phyloP scores from a whole-genome alignment of 2,329 filamentous ascomycete species.

The Aaosphaeria pasadenensis region DNA sequence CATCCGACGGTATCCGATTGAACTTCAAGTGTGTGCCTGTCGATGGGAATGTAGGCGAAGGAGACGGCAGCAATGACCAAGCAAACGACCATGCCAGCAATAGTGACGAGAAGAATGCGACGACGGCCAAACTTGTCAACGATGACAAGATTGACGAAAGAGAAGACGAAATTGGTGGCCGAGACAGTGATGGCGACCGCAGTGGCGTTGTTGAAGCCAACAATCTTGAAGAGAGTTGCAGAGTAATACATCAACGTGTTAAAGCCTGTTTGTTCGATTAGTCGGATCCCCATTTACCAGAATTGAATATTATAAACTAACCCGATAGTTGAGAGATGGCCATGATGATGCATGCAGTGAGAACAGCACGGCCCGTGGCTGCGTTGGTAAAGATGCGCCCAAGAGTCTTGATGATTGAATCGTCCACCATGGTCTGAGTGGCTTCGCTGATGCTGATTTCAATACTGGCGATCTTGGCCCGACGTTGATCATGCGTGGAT shows the following conservation, averaged over 20 bases:
- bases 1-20: conserved; percentile 26
- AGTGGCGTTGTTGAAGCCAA: conserved; percentile 76
- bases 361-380: conserved; percentile 31
- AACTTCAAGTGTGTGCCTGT: conserved; percentile 32
- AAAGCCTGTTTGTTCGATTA: conserved; percentile 15
- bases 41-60: conserved; percentile 62
- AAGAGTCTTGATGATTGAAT: conserved; percentile 30
- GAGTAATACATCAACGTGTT: conserved; percentile 85
- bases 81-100: conserved; percentile 68
- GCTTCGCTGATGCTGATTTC: conserved; percentile 32
- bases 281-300: no score
- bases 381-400: conserved; percentile 30
- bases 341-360: conserved; percentile 37
- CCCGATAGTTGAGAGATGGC: conserved; percentile 33
- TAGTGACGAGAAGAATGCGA: conserved; percentile 51
- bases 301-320: no score
- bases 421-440: conserved; percentile 25
- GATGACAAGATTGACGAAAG: conserved; percentile 68
- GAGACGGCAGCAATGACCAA: conserved; percentile 69
- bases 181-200: conserved; percentile 77
- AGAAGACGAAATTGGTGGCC: conserved; percentile 78
- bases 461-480: conserved; percentile 23
- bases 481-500: conserved; percentile 21
- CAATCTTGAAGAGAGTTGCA: conserved; percentile 47
- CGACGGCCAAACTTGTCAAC: conserved; percentile 79